Percentiles rank a stretch among this genome's conserved stretches.
Conservation (phyloP, 805 yeast species). For the Lipomyces mesembrius region DNA sequence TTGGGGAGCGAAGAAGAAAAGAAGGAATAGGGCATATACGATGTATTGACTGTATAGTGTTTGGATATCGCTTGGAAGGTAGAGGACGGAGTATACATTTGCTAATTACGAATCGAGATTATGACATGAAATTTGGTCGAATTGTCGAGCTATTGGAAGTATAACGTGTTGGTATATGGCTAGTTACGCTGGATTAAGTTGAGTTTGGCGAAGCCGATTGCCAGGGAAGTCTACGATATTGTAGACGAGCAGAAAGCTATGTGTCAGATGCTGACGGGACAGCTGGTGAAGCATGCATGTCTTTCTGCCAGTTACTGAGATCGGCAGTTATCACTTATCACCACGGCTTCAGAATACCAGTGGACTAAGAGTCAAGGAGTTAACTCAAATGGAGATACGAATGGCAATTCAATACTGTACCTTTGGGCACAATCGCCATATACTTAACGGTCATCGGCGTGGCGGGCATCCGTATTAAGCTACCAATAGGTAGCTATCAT, state of each 20-base stretch:
- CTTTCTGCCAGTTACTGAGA: no score
- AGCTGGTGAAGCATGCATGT: no score
- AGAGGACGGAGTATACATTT: neutral
- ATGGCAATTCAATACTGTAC: no score
- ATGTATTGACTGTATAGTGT: neutral
- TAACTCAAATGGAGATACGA: no score
- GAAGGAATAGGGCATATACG: neutral
- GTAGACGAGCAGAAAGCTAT: neutral
- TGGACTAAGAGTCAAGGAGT: no score
- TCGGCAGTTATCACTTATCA: no score
- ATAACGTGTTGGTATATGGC: neutral
- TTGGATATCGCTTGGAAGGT: constrained; percentile 1
- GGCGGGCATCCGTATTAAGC: no score
- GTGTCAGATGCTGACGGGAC: neutral
- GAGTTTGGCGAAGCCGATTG: neutral
- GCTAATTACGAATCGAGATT: neutral
- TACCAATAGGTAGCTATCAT: no score
- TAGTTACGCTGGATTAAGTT: neutral
- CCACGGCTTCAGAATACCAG: no score
- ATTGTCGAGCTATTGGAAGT: neutral
- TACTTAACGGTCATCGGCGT: no score
- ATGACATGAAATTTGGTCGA: neutral
- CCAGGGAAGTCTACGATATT: neutral
- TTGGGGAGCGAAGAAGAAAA: neutral
- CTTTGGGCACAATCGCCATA: no score